phyloP scores from a whole-genome alignment of 306 rosid genomes.

The Carpinus viminea region DNA sequence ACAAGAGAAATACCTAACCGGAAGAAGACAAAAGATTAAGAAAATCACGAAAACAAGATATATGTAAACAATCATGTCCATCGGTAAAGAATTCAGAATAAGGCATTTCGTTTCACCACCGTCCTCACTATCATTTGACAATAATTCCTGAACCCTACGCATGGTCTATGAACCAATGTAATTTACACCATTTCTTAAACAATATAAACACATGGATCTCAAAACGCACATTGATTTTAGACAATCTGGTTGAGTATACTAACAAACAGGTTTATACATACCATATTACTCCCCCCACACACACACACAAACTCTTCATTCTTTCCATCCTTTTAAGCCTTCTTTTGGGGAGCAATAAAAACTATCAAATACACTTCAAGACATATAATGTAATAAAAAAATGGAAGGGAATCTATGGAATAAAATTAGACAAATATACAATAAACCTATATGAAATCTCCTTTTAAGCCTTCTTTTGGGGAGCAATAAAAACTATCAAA shows the following conservation, averaged over 20 bases:
- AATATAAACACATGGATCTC: constrained; percentile 18
- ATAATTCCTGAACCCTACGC: constrained; percentile 72
- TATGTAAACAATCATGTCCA: too few species aligned
- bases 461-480: not conserved
- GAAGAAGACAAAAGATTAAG: too few species aligned
- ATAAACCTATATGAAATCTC: too few species aligned
- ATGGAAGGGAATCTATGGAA: not conserved
- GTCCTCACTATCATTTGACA: constrained; percentile 42
- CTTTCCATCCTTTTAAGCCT: not conserved
- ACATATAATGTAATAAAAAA: not conserved
- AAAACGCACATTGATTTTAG: constrained; percentile 1
- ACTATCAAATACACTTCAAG: too few species aligned
- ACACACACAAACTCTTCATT: not conserved
- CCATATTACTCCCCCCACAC: not conserved
- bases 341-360: not conserved
- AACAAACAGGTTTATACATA: not conserved
- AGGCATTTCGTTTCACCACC: too few species aligned
- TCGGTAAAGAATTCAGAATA: too few species aligned
- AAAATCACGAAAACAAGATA: too few species aligned
- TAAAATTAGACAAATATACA: not conserved
- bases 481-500: not conserved
- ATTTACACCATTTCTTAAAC: constrained; percentile 38
- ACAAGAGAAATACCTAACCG: too few species aligned
- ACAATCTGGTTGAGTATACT: constrained; percentile 6
- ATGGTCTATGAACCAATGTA: constrained; percentile 60